Evolutionary conservation across 1,284 basidiomycete species (phyloP), one percentile per base, ranked within the genome.

Genomic region (Sanghuangporus baumii): DNA sequence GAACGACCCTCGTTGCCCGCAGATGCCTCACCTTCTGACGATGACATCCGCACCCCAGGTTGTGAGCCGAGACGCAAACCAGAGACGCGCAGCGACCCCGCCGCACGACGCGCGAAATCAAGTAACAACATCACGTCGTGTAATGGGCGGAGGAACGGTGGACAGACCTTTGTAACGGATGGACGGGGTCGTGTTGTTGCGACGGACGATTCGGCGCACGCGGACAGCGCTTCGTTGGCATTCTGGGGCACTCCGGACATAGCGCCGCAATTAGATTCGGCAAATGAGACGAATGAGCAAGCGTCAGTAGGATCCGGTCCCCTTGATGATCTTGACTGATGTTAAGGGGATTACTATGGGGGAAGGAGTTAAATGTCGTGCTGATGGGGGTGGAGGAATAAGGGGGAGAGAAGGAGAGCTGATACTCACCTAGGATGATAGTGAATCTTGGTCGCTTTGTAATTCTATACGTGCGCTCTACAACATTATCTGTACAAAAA

Each of bases 121-220:
- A 41, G n/a, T 38, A 60, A 12, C 20, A 41, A 51, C 50, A 26
- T n/a, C 18, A 34, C 51, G 31, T 18, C 51, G 47, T 60, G 51
- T 12, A n/a, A n/a, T 16, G 47, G 59, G 9, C 36, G 59, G 47
- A 40, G 58, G 38, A 58, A 34, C 36, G 55, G 51, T 2, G 51
- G 56, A 34, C 64, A 62, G 50, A 62, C 52, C 43, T 65, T 65
- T 26, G 60, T 65, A 38, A 65, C 64, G 9, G 64, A 65, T 55
- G 64, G 64, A 16, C 56, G 64, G 37, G 64, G 64, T 18, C 64
- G 64, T 14, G 64, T 65, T 12, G 61, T 65, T 23, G 60, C 60
- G 4, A 65, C 64, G 16, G 64, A 64, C 55, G 62, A 64, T 36
- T 41, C 55, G 31, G 47, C 59, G 8, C 14, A 37, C 40, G 36